Evolutionary conservation across 768 basidiomycete species (phyloP), one percentile per base, ranked within the genome.

Genomic region (Boletus speciosus): DNA sequence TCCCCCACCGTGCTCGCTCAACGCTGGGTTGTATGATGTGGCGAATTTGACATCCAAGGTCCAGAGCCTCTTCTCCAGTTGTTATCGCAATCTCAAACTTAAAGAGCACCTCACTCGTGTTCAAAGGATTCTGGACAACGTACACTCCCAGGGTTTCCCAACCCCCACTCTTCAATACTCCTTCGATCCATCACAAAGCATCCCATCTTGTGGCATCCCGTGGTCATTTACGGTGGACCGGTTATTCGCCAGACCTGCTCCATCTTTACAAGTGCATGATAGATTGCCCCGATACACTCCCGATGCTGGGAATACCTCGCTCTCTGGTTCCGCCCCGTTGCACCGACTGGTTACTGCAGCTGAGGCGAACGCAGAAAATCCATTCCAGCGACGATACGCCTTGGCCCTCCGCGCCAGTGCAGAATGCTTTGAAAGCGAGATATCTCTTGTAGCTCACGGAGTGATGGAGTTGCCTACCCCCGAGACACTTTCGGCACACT

Each of bases 381-480:
- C 8, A 15, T 61, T 61, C 16, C 60, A 62, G 23, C 38, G 3
- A n/a, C 29, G 29, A 23, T 61, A 62, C 16, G 27, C 42, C 14
- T 62, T 56, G 1, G 34, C 49, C 5, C 60, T 61, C 8, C 51
- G 48, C 5, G 6, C 16, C 14, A 61, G 60, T 37, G 60, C 42
- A 19, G 27, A 57, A n/a, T 34, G 21, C 19, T 49, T 61, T 12
- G 35, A 56, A 52, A 54, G 12, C 2, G 51, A 64, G 31, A 32
- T 6, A 2, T 29, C 49, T 15, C 10, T 32, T 5, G 10, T 8
- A 41, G 9, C 23, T 35, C 50, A 15, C 11, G 31, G n/a, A 23
- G 34, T 23, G 10, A 29, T 7, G 3, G 7, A 47, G 4, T 16
- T 43, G 16, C 57, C 59, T 23, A 38, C 35, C 4, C 6, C 11